phyloP scores from a whole-genome alignment of 805 yeast species.

The Candida awuae region DNA sequence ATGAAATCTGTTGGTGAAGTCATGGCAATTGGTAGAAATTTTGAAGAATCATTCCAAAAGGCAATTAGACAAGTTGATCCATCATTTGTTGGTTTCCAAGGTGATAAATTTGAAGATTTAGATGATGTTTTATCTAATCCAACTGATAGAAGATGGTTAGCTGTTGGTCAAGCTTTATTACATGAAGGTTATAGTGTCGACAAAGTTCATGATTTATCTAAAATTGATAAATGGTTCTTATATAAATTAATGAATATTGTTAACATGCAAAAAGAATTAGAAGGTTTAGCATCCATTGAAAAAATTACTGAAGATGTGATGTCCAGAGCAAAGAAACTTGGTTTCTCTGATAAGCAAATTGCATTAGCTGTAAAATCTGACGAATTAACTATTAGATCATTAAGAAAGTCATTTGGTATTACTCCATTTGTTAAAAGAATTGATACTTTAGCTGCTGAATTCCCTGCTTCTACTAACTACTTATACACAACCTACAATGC shows the following conservation, averaged over 20 bases:
- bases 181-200: constrained; percentile 91
- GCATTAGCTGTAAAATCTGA: constrained; percentile 62
- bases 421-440: constrained; percentile 93
- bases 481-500: constrained; percentile 96
- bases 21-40: constrained; percentile 97
- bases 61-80: constrained; percentile 96
- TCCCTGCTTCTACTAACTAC: constrained; percentile 96
- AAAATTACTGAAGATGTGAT: constrained; percentile 62
- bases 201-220: constrained; percentile 81
- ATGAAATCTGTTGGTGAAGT: constrained; percentile 99
- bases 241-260: constrained; percentile 90
- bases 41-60: constrained; percentile 96
- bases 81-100: constrained; percentile 84
- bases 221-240: constrained; percentile 94
- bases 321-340: constrained; percentile 80
- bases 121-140: constrained; percentile 77
- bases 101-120: constrained; percentile 66
- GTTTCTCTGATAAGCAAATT: constrained; percentile 93
- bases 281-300: constrained; percentile 49
- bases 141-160: constrained; percentile 95
- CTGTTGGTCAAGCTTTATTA: constrained; percentile 93
- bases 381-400: constrained; percentile 76
- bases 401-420: constrained; percentile 73
- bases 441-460: constrained; percentile 96
- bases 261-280: constrained; percentile 75